Evolutionary conservation across 163 green algal species (phyloP).

Genomic region (Trebouxiophyceae sp.): DNA sequence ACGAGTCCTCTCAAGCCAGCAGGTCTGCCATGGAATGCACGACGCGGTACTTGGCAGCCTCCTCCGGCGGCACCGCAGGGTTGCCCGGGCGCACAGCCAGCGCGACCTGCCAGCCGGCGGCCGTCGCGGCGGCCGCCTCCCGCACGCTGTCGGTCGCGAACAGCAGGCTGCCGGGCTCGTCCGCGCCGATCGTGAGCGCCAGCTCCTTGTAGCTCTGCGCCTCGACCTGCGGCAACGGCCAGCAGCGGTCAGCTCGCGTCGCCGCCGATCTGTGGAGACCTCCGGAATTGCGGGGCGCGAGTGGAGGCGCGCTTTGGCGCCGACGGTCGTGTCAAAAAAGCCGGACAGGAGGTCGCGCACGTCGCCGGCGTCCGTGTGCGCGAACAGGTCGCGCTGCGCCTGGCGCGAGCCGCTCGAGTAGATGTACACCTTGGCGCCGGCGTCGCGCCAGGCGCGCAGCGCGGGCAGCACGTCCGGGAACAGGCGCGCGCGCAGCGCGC

Average conservation of each 20-base stretch:
- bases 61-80: constrained; percentile 24
- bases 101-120: constrained; percentile 68
- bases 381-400: constrained; percentile 79
- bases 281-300: too few relatives aligned
- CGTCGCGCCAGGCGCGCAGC: constrained; percentile 52
- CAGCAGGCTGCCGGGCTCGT: constrained; percentile 58
- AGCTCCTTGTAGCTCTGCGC: constrained; percentile 77
- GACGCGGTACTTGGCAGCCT: neutral
- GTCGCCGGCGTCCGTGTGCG: constrained; percentile 56
- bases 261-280: too few relatives aligned
- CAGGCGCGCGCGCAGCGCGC: constrained; percentile 62
- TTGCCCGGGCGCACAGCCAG: constrained; percentile 84
- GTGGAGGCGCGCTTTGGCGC: constrained; percentile 47
- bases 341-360: constrained; percentile 69
- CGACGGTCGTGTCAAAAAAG: constrained; percentile 91
- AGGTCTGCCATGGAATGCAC: constrained; percentile 6
- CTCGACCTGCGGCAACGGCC: constrained; percentile 32
- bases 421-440: constrained; percentile 88
- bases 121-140: constrained; percentile 70
- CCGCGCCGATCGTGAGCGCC: constrained; percentile 64
- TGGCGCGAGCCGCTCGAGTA: constrained; percentile 82
- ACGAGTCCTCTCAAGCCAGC: too few relatives aligned
- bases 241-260: too few relatives aligned
- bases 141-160: constrained; percentile 74
- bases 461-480: constrained; percentile 75